Percentiles rank a stretch among this genome's conserved stretches.
Conservation (phyloP, 805 yeast species). For the Wickerhamomyces ciferrii region DNA sequence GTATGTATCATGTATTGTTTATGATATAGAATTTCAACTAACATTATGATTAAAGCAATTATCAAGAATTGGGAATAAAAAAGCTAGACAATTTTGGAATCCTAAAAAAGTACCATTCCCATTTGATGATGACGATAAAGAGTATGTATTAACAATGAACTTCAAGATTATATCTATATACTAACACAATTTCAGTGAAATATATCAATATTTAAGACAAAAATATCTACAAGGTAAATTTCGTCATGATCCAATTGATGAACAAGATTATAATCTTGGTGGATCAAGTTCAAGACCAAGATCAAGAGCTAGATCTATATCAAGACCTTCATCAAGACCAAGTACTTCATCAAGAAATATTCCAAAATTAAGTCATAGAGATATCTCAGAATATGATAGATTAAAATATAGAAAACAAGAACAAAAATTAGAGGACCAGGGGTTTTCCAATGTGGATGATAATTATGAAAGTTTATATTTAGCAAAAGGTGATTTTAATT, state of each 20-base stretch:
- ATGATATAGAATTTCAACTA: neutral
- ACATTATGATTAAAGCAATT: constrained; percentile 22
- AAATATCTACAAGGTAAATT: constrained; percentile 66
- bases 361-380: constrained; percentile 43
- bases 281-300: constrained; percentile 5
- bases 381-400: constrained; percentile 48
- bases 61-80: constrained; percentile 52
- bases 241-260: constrained; percentile 23
- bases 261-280: constrained; percentile 23
- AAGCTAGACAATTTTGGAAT: constrained; percentile 61
- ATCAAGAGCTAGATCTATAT: constrained; percentile 13
- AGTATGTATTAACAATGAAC: no score
- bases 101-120: constrained; percentile 66
- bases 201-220: constrained; percentile 56
- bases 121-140: constrained; percentile 68
- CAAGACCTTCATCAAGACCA: constrained; percentile 12
- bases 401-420: constrained; percentile 46
- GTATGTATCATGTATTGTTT: constrained; percentile 15
- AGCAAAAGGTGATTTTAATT: constrained; percentile 52
- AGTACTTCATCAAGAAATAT: constrained; percentile 11
- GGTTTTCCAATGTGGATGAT: constrained; percentile 50
- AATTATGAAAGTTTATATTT: constrained; percentile 59
- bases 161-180: no score
- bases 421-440: constrained; percentile 44
- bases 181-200: constrained; percentile 21